These are phyloP conservation scores for Kodamaea laetipori DNA, from an alignment of 805 yeast genomes.

Conservation along the genomic window DNA sequence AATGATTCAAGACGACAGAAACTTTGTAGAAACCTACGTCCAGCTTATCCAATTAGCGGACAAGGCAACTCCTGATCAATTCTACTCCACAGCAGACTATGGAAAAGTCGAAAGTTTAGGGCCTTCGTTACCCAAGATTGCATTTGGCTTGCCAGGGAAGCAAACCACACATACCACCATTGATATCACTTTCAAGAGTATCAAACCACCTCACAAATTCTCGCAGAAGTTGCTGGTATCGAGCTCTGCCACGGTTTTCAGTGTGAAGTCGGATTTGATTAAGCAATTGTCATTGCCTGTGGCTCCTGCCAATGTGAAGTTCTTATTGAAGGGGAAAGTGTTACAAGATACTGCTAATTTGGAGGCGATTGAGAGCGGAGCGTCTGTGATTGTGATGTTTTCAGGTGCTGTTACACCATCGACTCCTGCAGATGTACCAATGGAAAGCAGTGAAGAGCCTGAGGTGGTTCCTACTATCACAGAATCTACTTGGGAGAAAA, in stretches of 20 bases:
- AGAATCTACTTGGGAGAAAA: slow-evolving; percentile 23
- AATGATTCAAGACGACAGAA: slow-evolving; percentile 32
- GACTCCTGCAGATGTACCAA: slow-evolving; percentile 2
- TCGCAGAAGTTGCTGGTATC: slow-evolving; percentile 29
- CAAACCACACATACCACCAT: slow-evolving; percentile 9
- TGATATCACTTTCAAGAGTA: slow-evolving; percentile 55
- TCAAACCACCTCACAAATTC: slow-evolving; percentile 71
- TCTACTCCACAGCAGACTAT: slow-evolving; percentile 35
- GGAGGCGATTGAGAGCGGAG: slow-evolving; percentile 17
- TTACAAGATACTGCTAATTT: slow-evolving; percentile 52
- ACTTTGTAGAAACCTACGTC: slow-evolving; percentile 51
- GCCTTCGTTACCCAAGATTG: slow-evolving; percentile 51
- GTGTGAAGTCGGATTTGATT: slow-evolving; percentile 41
- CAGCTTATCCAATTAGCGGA: slow-evolving; percentile 49
- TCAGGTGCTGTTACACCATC: slow-evolving; percentile 5
- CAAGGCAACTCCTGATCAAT: slow-evolving; percentile 35
- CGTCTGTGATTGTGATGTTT: slow-evolving; percentile 10
- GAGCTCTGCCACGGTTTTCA: slow-evolving; percentile 34
- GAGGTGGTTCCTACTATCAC: slow-evolving; percentile 15
- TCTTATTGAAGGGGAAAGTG: slow-evolving; percentile 64
- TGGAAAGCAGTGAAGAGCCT: slow-evolving; percentile 12
- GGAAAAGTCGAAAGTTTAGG: slow-evolving; percentile 37
- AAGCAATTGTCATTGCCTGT: slow-evolving; percentile 27
- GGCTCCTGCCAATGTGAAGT: slow-evolving; percentile 45
- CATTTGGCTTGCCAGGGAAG: slow-evolving; percentile 32